Conservation (phyloP, 2,329 filamentous ascomycete genomes). For the Phialophora macrospora region DNA sequence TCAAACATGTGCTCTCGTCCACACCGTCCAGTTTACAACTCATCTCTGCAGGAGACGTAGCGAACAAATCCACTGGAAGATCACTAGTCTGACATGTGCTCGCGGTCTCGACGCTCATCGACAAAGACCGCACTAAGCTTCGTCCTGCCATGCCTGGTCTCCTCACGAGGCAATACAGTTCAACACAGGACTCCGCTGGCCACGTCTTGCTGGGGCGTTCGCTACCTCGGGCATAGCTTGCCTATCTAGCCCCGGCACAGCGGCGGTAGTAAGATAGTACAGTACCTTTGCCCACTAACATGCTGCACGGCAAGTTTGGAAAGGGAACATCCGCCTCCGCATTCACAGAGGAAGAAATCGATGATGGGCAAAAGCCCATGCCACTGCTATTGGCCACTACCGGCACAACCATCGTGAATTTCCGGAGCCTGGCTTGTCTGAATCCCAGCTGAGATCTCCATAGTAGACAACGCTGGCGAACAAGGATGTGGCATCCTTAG, state of each 20-base stretch:
- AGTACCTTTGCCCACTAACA: conserved; percentile 1
- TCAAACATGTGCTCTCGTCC: conserved; percentile 23
- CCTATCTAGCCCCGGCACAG: conserved; percentile 9
- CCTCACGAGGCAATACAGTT: neutral
- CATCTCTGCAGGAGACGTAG: neutral
- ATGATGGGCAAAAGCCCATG: conserved; percentile 5
- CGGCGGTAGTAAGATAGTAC: neutral
- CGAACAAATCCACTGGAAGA: neutral
- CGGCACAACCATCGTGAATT: conserved; percentile 18
- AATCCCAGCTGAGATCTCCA: neutral
- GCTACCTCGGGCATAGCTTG: conserved; percentile 3
- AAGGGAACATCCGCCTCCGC: conserved; percentile 31
- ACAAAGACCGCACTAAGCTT: neutral
- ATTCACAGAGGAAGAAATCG: conserved; percentile 20
- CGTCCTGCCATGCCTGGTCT: neutral
- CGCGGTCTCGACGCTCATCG: neutral
- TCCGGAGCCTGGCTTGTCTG: conserved; percentile 5
- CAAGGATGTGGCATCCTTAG: conserved; percentile 9
- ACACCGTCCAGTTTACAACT: conserved; percentile 4
- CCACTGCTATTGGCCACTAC: conserved; percentile 8
- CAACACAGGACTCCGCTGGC: neutral
- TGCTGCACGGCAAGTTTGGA: conserved; percentile 13
- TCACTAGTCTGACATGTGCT: conserved; percentile 14
- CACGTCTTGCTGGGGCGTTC: neutral
- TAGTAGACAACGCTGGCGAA: conserved; percentile 2